phyloP scores from a whole-genome alignment of 352 stramenopile genomes.

The Phytophthora brassicae region DNA sequence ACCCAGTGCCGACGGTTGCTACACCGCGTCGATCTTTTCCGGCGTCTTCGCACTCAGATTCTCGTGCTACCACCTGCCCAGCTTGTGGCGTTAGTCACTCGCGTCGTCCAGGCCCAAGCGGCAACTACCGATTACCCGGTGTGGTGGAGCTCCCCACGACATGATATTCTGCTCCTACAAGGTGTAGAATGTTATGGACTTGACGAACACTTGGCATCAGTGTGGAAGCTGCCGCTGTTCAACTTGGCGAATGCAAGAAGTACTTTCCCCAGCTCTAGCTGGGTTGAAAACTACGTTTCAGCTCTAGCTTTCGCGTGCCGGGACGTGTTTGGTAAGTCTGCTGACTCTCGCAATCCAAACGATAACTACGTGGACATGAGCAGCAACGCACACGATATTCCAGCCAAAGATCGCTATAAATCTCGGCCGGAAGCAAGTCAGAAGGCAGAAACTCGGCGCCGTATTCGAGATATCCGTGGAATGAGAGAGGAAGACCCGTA shows the following conservation, averaged over 20 bases:
- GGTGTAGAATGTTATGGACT: constrained; percentile 83
- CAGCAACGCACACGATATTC: neutral
- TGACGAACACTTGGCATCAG: constrained; percentile 60
- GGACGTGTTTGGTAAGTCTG: constrained; percentile 35
- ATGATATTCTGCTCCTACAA: constrained; percentile 83
- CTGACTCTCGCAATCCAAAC: constrained; percentile 6
- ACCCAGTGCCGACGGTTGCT: constrained; percentile 65
- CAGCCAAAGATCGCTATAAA: neutral
- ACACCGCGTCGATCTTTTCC: constrained; percentile 83
- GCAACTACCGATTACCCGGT: constrained; percentile 44
- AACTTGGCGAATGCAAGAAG: constrained; percentile 36
- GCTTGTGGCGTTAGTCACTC: constrained; percentile 60
- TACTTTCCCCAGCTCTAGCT: constrained; percentile 59
- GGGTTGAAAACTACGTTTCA: constrained; percentile 80
- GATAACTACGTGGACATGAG: constrained; percentile 17
- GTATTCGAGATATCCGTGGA: constrained; percentile 59
- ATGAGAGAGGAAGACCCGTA: constrained; percentile 72
- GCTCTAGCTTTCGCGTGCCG: constrained; percentile 39
- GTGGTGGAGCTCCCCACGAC: constrained; percentile 78
- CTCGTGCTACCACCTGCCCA: constrained; percentile 61
- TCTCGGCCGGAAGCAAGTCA: neutral
- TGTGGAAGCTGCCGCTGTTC: constrained; percentile 77
- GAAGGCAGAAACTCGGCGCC: constrained; percentile 40
- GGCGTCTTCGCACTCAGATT: constrained; percentile 67
- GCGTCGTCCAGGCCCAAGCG: constrained; percentile 42